Conservation (phyloP, 176 grass and related monocot species). For the Canna indica region DNA sequence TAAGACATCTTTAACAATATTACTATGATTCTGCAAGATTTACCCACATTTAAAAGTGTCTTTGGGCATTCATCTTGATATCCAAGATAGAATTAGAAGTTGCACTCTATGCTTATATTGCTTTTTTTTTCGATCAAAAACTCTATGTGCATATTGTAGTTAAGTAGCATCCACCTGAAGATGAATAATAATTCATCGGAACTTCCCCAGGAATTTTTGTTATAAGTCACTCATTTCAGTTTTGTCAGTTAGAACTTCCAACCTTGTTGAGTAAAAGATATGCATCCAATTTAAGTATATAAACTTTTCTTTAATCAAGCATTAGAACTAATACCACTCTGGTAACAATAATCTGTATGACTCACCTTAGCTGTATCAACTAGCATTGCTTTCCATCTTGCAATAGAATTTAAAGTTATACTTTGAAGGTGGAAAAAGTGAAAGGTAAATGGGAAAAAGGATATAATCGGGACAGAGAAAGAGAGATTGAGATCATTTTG, state of each 20-base stretch:
- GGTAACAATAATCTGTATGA: too few relatives aligned
- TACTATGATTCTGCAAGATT: background rate
- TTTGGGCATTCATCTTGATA: background rate
- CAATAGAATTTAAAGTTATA: too few relatives aligned
- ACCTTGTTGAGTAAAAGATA: background rate
- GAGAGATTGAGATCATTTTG: background rate
- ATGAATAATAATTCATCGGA: background rate
- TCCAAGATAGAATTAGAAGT: background rate
- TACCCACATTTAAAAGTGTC: background rate
- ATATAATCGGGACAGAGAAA: too few relatives aligned
- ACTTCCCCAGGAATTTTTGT: too few relatives aligned
- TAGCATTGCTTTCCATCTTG: too few relatives aligned
- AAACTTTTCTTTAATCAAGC: background rate
- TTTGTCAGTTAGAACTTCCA: background rate
- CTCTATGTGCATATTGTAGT: background rate
- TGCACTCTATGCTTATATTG: background rate
- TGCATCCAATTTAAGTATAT: background rate
- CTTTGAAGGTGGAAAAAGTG: too few relatives aligned
- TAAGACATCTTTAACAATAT: background rate
- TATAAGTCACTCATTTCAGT: background rate
- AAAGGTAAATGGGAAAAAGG: too few relatives aligned
- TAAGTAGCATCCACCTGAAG: background rate
- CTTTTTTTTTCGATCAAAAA: too few relatives aligned
- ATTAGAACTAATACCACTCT: background rate
- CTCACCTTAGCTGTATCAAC: too few relatives aligned